Percentiles rank a stretch among this genome's conserved stretches.
These are phyloP conservation scores for Tetrapisispora iriomotensis DNA, from an alignment of 805 yeast genomes.

Conservation along the genomic window DNA sequence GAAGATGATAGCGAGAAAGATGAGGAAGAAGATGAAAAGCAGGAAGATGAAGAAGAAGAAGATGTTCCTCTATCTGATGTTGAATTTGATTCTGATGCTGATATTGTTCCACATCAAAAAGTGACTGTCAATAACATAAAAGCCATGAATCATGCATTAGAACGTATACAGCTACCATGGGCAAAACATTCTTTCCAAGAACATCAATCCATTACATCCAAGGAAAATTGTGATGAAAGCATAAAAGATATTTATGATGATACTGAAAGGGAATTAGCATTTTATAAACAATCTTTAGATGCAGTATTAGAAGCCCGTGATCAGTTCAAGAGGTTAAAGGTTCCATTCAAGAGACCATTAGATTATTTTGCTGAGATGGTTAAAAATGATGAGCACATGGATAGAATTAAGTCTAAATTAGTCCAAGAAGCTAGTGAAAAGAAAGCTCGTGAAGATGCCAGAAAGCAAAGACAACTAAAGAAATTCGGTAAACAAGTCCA, in stretches of 20 bases:
- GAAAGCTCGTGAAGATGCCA: slow-evolving; percentile 87
- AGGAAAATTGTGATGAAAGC: slow-evolving; percentile 48
- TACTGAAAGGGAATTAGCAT: slow-evolving; percentile 89
- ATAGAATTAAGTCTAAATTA: slow-evolving; percentile 71
- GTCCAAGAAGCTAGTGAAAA: slow-evolving; percentile 71
- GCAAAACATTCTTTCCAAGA: slow-evolving; percentile 66
- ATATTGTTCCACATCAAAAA: slow-evolving; percentile 84
- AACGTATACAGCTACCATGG: slow-evolving; percentile 53
- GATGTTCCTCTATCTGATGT: slow-evolving; percentile 86
- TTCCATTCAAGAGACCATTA: slow-evolving; percentile 85
- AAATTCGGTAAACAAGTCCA: slow-evolving; percentile 97
- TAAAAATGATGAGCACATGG: slow-evolving; percentile 97
- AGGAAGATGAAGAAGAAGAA: slow-evolving; percentile 60
- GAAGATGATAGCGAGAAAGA: slow-evolving; percentile 39
- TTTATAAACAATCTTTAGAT: slow-evolving; percentile 85
- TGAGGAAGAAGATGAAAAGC: slow-evolving; percentile 45
- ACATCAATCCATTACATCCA: slow-evolving; percentile 64
- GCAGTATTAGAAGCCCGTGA: slow-evolving; percentile 69
- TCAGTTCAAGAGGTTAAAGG: slow-evolving; percentile 54
- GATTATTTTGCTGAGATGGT: slow-evolving; percentile 99
- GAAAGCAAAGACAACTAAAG: slow-evolving; percentile 88
- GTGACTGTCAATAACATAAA: slow-evolving; percentile 77
- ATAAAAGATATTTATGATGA: slow-evolving; percentile 90
- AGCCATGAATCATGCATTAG: slow-evolving; percentile 66
- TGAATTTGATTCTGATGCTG: slow-evolving; percentile 89